A percentile compares a stretch with the other conserved stretches of the same genome.
Conservation (phyloP, 1,284 basidiomycete genomes). For the Blastosporella zonata region DNA sequence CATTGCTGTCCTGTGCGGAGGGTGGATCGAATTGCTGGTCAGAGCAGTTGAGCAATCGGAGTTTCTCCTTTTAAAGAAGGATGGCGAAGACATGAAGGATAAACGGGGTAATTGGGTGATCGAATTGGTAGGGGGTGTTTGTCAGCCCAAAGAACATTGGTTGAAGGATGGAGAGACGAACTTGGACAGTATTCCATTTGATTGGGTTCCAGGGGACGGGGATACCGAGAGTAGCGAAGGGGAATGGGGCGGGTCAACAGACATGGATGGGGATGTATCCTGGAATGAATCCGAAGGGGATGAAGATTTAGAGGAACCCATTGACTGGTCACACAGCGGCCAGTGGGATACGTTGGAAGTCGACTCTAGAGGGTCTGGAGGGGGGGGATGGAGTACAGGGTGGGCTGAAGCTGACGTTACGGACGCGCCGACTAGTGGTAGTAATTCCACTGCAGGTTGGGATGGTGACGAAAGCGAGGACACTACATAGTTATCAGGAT, state of each 20-base stretch:
- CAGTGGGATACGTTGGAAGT: conserved; percentile 12
- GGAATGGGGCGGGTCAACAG: conserved; percentile 33
- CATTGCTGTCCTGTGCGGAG: conserved; percentile 62
- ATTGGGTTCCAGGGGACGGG: conserved; percentile 39
- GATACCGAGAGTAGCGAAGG: conserved; percentile 30
- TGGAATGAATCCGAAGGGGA: conserved; percentile 36
- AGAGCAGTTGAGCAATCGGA: conserved; percentile 44
- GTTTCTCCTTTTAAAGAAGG: conserved; percentile 34
- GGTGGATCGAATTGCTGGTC: conserved; percentile 61
- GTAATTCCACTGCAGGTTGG: conserved; percentile 37
- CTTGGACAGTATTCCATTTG: conserved; percentile 36
- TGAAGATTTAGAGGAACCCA: conserved; percentile 23
- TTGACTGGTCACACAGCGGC: conserved; percentile 17
- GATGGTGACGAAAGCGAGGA: conserved; percentile 40
- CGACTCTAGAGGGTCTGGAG: conserved; percentile 1
- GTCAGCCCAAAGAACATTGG: conserved; percentile 25
- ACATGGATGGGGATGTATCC: conserved; percentile 38
- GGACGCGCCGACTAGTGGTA: conserved; percentile 19
- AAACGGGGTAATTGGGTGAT: conserved; percentile 39
- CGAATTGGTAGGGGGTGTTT: conserved; percentile 36
- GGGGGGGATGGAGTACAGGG: conserved; percentile 9
- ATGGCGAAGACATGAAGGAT: conserved; percentile 30
- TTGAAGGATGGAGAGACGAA: conserved; percentile 30
- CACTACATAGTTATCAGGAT: conserved; percentile 24
- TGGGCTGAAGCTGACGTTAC: conserved; percentile 9